Base-by-base conservation (phyloP, 805 yeast species). In the Yamadazyma laniorum region DNA sequence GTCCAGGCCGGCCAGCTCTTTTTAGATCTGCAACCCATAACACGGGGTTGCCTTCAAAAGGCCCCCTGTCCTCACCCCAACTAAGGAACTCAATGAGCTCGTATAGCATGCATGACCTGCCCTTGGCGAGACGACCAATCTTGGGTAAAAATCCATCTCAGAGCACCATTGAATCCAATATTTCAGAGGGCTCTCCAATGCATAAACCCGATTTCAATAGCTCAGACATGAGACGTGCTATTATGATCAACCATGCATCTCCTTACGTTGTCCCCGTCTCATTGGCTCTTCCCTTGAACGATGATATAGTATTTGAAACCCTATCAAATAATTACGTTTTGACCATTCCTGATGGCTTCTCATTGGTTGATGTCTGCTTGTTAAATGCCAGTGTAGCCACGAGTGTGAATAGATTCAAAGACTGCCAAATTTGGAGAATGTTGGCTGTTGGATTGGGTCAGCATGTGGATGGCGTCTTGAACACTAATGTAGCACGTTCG, bases 361-460 rank as follows among this genome's bases (percentile, higher is more conserved):
- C 67, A 18, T 60, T 80, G 12, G 52, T 67, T 11, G 79, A 80
- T 31, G 79, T 72, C 2, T 82, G 86, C 50, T 64, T 71, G 16
- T 60, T 69, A 48, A 84, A 84, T 51, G 74, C 86, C 0, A 59
- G 67, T 13, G 63, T 77, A 6, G 85, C 85, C 0, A 72, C 72
- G 0, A 63, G 69, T 32, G 82, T 70, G 1, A 67, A 69, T 13
- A 58, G 67, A 34, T 65, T 62, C 37, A 58, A 85, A 41, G 84
- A 79, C 38, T 67, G 80, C 37, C 85, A 79, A 50, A 70, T 78
- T 0, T 82, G 89, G 89, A 59, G 71, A 42, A 68, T 80, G 3
- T 58, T 82, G 4, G 74, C 75, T 11, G 74, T 73, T 23, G 62
- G 79, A 19, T 56, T 80, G 3, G 68, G 58, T 28, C 61, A 59